Evolutionary conservation across 805 yeast genomes (phyloP), one percentile per base, ranked within the genome.

Genomic region (Pichia manshurica): DNA sequence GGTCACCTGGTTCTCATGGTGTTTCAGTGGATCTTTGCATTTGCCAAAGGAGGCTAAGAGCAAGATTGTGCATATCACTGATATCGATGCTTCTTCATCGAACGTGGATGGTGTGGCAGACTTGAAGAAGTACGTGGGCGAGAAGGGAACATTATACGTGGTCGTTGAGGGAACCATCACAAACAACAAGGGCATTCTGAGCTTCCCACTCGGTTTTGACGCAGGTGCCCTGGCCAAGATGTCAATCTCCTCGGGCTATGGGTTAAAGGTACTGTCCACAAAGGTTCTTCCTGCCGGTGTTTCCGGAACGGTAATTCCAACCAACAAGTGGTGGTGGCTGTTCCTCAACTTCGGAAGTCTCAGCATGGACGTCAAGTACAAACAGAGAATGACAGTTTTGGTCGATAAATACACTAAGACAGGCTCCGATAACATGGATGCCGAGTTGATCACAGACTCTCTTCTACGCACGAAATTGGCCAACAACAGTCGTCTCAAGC

Each of bases 101-200:
- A 25, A 49, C 34, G 50, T 33, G 13, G 53, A 50, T 21, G 49
- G 47, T 7, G 16, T 41, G 13, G 25, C 32, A 1, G 41, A 37
- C 29, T 21, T 46, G n/a, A 23, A 41, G 5, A 22, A 31, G 9
- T 9, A 21, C 10, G 29, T 51, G 10, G 48, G 47, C 16, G 23
- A 60, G 25, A 57, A 64, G 19, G 60, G 62, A 3, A 66, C 71
- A 0, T 71, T 79, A 4, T 81, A 74, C 45, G 55, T 84, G 20
- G 79, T 88, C 49, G 72, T 82, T 3, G 97, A 89, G 59, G 96
- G 96, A 0, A 86, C 96, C 0, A 74, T 96, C 0, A 79, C 96
- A 0, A 91, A 90, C 60, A 93, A 95, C 44, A 81, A 81, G 52
- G 81, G 89, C 0, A 60, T 90, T 1, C 70, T 90, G 51, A 79